A percentile compares a stretch with the other conserved stretches of the same genome.
phyloP scores from a whole-genome alignment of 1,284 basidiomycete species.

The Puccinia triticina region DNA sequence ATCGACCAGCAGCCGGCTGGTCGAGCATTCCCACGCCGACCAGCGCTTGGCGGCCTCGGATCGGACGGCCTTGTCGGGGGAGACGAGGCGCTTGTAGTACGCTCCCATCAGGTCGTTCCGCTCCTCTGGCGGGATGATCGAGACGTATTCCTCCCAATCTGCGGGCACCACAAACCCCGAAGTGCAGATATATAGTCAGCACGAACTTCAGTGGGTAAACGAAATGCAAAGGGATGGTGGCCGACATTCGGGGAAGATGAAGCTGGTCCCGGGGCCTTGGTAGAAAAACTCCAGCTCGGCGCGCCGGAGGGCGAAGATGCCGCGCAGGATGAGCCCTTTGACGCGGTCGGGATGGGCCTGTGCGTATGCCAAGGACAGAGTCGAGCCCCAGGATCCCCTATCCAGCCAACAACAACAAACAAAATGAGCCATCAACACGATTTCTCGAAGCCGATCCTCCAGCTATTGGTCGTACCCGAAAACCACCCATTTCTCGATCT shows the following conservation, averaged over 20 bases:
- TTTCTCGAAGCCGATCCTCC: not conserved
- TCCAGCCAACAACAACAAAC: not conserved
- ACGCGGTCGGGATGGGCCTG: slow-evolving; percentile 81
- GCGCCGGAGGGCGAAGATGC: slow-evolving; percentile 76
- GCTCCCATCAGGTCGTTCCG: slow-evolving; percentile 58
- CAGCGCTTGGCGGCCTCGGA: slow-evolving; percentile 58
- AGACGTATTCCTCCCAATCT: slow-evolving; percentile 52
- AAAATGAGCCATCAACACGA: not conserved
- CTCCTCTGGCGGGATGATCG: slow-evolving; percentile 57
- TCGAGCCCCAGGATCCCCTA: slow-evolving; percentile 71
- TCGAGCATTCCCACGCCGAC: slow-evolving; percentile 59
- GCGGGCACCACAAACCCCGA: too few species aligned
- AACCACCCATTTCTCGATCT: slow-evolving; percentile 82
- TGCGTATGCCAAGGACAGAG: slow-evolving; percentile 83
- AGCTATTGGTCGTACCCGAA: slow-evolving; percentile 66
- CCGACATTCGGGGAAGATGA: slow-evolving; percentile 72
- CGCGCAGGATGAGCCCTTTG: slow-evolving; percentile 79
- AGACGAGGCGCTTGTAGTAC: slow-evolving; percentile 59
- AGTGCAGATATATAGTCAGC: not conserved
- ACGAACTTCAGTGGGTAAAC: too few species aligned
- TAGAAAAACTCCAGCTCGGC: slow-evolving; percentile 89
- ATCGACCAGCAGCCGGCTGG: slow-evolving; percentile 57
- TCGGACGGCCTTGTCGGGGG: slow-evolving; percentile 53
- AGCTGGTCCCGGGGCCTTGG: slow-evolving; percentile 65
- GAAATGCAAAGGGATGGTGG: not conserved